Conservation (phyloP, 2,329 filamentous ascomycete species). For the Diaporthe ampelina region DNA sequence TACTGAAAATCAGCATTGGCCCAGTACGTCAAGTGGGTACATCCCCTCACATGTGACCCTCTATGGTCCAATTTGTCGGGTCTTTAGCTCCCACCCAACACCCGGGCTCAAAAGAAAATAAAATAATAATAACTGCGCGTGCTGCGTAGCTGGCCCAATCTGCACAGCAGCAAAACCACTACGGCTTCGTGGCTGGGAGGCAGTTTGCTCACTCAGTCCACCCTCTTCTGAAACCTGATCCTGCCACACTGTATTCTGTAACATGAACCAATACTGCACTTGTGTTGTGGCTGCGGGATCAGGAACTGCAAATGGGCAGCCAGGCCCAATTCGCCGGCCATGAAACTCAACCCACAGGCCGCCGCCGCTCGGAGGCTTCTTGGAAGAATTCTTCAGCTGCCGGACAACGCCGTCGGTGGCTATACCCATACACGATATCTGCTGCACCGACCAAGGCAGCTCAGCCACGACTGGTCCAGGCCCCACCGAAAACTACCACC, state of each 20-base stretch:
- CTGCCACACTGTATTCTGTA: not conserved
- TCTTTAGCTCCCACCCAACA: too few species aligned
- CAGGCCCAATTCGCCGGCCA: constrained; percentile 7
- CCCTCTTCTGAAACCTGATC: constrained; percentile 19
- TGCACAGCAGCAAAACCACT: not conserved
- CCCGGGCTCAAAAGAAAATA: too few species aligned
- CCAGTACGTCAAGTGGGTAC: too few species aligned
- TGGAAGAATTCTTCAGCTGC: constrained; percentile 12
- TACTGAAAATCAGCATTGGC: too few species aligned
- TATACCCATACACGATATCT: not conserved
- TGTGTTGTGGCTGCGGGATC: not conserved
- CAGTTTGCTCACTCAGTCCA: constrained; percentile 1
- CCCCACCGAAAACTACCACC: constrained; percentile 24
- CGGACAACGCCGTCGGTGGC: constrained; percentile 23
- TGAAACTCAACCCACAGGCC: constrained; percentile 1
- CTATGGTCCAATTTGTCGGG: too few species aligned
- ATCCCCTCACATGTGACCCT: too few species aligned
- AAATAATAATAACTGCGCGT: too few species aligned
- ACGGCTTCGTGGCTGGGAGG: not conserved
- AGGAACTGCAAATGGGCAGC: not conserved
- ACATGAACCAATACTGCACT: constrained; percentile 11
- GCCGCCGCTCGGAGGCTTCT: not conserved
- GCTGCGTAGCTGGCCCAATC: not conserved
- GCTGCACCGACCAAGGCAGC: constrained; percentile 16
- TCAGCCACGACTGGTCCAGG: constrained; percentile 20